phyloP scores from a whole-genome alignment of 176 grass and related monocot genomes.

The Typha latifolia region DNA sequence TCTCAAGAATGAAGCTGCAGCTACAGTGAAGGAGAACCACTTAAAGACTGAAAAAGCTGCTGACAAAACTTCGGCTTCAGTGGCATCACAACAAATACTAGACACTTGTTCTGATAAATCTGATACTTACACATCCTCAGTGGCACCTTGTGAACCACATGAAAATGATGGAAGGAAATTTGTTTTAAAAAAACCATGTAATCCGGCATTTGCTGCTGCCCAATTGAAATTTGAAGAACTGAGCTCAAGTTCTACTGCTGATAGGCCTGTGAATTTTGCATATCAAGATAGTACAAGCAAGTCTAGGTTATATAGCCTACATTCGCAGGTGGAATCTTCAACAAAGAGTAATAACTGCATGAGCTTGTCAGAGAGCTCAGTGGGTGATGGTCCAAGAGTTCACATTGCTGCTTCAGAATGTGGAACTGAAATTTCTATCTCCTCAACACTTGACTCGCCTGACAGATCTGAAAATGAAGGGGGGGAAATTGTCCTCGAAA shows the following conservation, averaged over 20 bases:
- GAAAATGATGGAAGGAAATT: slow-evolving; percentile 41
- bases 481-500: slow-evolving; percentile 90
- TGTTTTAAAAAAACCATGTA: slow-evolving; percentile 40
- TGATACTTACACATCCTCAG: slow-evolving; percentile 24
- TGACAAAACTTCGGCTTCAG: slow-evolving; percentile 19
- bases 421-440: slow-evolving; percentile 95
- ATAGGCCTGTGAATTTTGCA: slow-evolving; percentile 34
- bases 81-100: slow-evolving; percentile 16
- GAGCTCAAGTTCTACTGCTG: slow-evolving; percentile 40
- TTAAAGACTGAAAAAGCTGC: slow-evolving; percentile 17
- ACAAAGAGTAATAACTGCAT: slow-evolving; percentile 36
- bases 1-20: slow-evolving; percentile 22
- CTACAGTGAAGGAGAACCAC: slow-evolving; percentile 10
- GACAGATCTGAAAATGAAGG: slow-evolving; percentile 95
- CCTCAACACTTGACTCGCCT: slow-evolving; percentile 90
- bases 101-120: slow-evolving; percentile 29
- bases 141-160: slow-evolving; percentile 24
- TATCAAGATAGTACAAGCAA: slow-evolving; percentile 39
- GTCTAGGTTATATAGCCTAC: slow-evolving; percentile 21
- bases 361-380: slow-evolving; percentile 26
- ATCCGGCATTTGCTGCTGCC: slow-evolving; percentile 83
- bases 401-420: slow-evolving; percentile 79
- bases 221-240: slow-evolving; percentile 87
- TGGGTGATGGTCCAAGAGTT: slow-evolving; percentile 32
- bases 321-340: slow-evolving; percentile 18